Evolutionary conservation across 495 filamentous ascomycete species (phyloP).

Genomic region (Penicillium silybi): DNA sequence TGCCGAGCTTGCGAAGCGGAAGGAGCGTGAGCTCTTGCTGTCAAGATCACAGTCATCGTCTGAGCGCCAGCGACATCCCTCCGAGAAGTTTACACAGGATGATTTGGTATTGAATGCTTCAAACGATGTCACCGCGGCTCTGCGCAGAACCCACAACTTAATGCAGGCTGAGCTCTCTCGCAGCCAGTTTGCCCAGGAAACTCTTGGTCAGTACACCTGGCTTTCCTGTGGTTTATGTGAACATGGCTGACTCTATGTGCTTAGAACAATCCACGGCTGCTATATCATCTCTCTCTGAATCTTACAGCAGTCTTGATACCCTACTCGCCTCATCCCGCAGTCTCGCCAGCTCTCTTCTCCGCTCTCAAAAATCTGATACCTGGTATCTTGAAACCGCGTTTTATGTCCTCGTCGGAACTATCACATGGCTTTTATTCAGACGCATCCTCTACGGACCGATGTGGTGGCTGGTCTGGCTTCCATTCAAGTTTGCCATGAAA

Average conservation of each 20-base stretch:
- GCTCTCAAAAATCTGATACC: slow-evolving; percentile 87
- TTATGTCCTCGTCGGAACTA: slow-evolving; percentile 70
- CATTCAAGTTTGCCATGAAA: slow-evolving; percentile 59
- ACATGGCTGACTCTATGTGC: slow-evolving; percentile 7
- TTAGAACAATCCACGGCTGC: slow-evolving; percentile 70
- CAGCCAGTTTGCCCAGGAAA: slow-evolving; percentile 83
- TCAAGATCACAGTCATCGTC: slow-evolving; percentile 40
- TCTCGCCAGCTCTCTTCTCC: slow-evolving; percentile 73
- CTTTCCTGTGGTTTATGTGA: neutral
- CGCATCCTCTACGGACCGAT: slow-evolving; percentile 82
- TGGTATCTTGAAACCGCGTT: slow-evolving; percentile 94
- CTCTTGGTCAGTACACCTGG: slow-evolving; percentile 48
- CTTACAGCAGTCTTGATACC: slow-evolving; percentile 72
- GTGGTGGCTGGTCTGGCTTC: slow-evolving; percentile 84
- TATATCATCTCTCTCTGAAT: slow-evolving; percentile 70
- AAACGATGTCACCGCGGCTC: slow-evolving; percentile 75
- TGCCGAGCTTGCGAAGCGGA: slow-evolving; percentile 65
- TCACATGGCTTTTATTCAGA: slow-evolving; percentile 81
- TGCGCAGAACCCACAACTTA: slow-evolving; percentile 79
- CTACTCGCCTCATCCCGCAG: slow-evolving; percentile 68
- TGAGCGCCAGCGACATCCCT: slow-evolving; percentile 32
- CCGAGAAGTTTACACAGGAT: slow-evolving; percentile 57
- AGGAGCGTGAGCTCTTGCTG: slow-evolving; percentile 74
- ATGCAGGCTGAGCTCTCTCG: slow-evolving; percentile 78
- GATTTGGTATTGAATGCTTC: slow-evolving; percentile 69